A percentile compares a stretch with the other conserved stretches of the same genome.
These are phyloP conservation scores for Nematocida displodere DNA, from an alignment of 371 early-diverging fungal genomes.

Conservation along the genomic window DNA sequence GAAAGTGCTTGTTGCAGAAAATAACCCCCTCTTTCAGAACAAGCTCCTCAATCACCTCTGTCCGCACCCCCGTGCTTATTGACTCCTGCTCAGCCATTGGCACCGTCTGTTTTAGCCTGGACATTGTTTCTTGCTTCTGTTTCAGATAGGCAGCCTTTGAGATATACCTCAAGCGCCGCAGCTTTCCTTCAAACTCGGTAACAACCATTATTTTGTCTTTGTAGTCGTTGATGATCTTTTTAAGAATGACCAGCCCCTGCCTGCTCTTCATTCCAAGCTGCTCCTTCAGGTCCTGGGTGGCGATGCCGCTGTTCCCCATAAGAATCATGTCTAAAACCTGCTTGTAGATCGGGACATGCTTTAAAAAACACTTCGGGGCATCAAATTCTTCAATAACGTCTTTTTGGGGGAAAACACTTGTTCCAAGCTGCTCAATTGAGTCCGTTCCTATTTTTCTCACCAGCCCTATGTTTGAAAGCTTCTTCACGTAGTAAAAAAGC, in stretches of 20 bases:
- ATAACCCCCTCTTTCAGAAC: not conserved
- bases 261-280: conserved; percentile 10
- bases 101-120: not conserved
- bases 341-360: conserved; percentile 14
- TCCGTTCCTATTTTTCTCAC: not conserved
- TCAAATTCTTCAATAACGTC: not conserved
- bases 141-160: not conserved
- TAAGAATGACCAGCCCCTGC: conserved; percentile 8
- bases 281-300: conserved; percentile 7
- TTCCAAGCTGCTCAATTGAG: not conserved
- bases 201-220: conserved; percentile 4
- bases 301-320: not conserved
- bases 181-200: conserved; percentile 35
- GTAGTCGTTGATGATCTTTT: not conserved
- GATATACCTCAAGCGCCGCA: conserved; percentile 12
- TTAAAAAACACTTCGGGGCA: not conserved
- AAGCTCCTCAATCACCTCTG: conserved; percentile 20
- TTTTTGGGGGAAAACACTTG: not conserved
- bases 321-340: not conserved
- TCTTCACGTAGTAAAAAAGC: conserved; percentile 33
- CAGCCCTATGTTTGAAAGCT: conserved; percentile 7
- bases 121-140: not conserved
- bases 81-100: not conserved
- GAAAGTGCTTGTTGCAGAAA: conserved; percentile 35
- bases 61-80: conserved; percentile 9